Evolutionary conservation across 495 filamentous ascomycete genomes (phyloP).

Genomic region (Evansstolkia leycettana): DNA sequence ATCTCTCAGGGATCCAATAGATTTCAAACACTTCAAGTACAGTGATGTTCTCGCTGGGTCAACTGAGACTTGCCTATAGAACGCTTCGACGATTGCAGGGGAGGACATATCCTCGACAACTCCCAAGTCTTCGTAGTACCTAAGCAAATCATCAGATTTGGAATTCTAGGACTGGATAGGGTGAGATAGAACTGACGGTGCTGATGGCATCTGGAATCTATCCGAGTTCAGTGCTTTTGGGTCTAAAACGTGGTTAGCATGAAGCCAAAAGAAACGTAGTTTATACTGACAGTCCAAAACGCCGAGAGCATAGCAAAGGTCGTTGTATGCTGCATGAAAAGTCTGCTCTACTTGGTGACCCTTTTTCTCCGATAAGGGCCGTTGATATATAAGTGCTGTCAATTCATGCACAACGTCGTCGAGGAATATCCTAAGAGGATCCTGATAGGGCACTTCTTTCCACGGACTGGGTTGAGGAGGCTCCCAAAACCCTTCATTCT

Average conservation of each 20-base stretch:
- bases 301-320: constrained; percentile 34
- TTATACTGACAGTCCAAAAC: constrained; percentile 32
- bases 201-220: constrained; percentile 24
- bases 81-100: constrained; percentile 23
- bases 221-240: constrained; percentile 14
- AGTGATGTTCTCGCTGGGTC: constrained; percentile 16
- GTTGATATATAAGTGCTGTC: constrained; percentile 27
- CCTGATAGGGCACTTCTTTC: constrained; percentile 27
- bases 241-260: constrained; percentile 13
- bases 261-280: not conserved
- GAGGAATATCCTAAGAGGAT: constrained; percentile 34
- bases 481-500: constrained; percentile 31
- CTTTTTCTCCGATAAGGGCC: constrained; percentile 32
- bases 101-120: constrained; percentile 31
- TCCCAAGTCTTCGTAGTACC: constrained; percentile 33
- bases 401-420: constrained; percentile 46
- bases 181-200: constrained; percentile 19
- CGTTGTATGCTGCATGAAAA: constrained; percentile 18
- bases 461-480: constrained; percentile 29
- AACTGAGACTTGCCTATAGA: constrained; percentile 24
- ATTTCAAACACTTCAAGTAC: constrained; percentile 26
- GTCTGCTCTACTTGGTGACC: constrained; percentile 18
- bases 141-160: constrained; percentile 2
- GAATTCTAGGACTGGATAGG: too few relatives aligned
- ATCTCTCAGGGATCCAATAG: constrained; percentile 20